A percentile compares a stretch with the other conserved stretches of the same genome.
phyloP scores from a whole-genome alignment of 345 rosid species.

The Turnera subulata region DNA sequence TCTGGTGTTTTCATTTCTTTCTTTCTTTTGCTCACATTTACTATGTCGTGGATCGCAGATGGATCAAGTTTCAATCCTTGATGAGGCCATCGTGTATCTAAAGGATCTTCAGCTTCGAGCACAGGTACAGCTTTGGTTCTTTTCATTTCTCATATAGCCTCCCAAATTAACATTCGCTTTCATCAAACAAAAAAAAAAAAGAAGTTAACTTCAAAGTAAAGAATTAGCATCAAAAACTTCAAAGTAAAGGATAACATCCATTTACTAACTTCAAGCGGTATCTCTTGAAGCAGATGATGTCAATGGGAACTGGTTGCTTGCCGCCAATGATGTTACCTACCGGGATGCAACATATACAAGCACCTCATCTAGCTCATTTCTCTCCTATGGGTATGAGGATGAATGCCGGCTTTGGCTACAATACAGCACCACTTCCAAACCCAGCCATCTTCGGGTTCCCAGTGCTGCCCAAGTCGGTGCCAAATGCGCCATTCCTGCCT shows the following conservation, averaged over 20 bases:
- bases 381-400: slow-evolving; percentile 26
- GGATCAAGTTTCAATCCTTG: slow-evolving; percentile 68
- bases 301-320: slow-evolving; percentile 41
- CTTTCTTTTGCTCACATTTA: slow-evolving; percentile 1
- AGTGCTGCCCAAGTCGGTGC: slow-evolving; percentile 18
- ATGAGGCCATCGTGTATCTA: slow-evolving; percentile 60
- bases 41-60: slow-evolving; percentile 20
- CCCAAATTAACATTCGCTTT: too few relatives aligned
- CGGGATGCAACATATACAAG: slow-evolving; percentile 32
- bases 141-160: not conserved
- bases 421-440: slow-evolving; percentile 15
- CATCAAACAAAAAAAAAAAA: too few relatives aligned
- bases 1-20: not conserved
- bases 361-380: slow-evolving; percentile 25
- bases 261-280: too few relatives aligned
- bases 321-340: slow-evolving; percentile 38
- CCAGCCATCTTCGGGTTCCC: slow-evolving; percentile 27
- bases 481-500: slow-evolving; percentile 20
- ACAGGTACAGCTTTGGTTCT: slow-evolving; percentile 41
- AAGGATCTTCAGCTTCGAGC: slow-evolving; percentile 68
- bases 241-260: too few relatives aligned
- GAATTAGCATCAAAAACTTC: too few relatives aligned
- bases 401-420: slow-evolving; percentile 27
- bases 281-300: slow-evolving; percentile 47
- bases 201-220: too few relatives aligned